Conservation (phyloP, 768 basidiomycete species). For the Suillus plorans region DNA sequence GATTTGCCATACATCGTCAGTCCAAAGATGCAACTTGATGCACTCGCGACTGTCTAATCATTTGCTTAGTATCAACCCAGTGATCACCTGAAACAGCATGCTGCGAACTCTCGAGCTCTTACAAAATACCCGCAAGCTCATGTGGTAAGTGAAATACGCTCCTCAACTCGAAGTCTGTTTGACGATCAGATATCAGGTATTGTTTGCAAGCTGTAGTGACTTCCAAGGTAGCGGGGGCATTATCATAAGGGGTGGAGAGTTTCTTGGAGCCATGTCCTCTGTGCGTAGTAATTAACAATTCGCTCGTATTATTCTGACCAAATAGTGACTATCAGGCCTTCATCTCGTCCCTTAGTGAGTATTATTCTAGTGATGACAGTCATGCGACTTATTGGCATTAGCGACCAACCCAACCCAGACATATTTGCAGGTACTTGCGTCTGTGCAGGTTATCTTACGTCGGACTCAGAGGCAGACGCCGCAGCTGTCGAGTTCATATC, state of each 20-base stretch:
- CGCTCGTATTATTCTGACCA: background rate
- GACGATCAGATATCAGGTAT: too few relatives aligned
- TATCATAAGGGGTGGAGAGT: too few relatives aligned
- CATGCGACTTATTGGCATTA: slow-evolving; percentile 6
- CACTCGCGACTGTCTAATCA: background rate
- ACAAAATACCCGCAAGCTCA: background rate
- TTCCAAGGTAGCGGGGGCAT: too few relatives aligned
- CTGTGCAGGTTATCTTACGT: too few relatives aligned
- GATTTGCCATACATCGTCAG: slow-evolving; percentile 29
- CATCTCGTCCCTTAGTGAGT: too few relatives aligned
- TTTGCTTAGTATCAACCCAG: background rate
- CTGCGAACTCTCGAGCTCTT: background rate
- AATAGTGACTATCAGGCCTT: background rate
- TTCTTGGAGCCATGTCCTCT: too few relatives aligned
- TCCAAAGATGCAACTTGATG: background rate
- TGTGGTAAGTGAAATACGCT: background rate
- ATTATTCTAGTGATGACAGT: too few relatives aligned
- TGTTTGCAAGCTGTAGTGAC: too few relatives aligned
- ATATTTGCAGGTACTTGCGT: background rate
- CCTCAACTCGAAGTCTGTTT: too few relatives aligned
- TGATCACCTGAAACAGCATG: background rate
- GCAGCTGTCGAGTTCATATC: too few relatives aligned
- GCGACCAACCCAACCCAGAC: background rate
- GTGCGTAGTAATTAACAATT: too few relatives aligned
- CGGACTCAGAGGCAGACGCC: too few relatives aligned